Conservation (phyloP, 257 asterid species). For the Echites panduratus region DNA sequence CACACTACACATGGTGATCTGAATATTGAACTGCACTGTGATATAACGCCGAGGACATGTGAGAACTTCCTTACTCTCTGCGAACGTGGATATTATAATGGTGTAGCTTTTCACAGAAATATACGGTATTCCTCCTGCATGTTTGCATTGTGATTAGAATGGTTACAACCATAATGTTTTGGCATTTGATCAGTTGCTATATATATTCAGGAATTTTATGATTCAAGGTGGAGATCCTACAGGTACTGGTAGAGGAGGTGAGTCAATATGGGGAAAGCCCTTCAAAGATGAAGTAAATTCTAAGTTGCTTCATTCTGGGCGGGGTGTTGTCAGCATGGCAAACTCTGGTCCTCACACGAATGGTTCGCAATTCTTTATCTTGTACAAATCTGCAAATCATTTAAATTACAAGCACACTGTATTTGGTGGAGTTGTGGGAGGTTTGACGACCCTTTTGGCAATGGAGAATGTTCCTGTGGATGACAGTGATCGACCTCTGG, state of each 20-base stretch:
- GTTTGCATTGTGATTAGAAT: not conserved
- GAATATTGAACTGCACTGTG: slow-evolving; percentile 96
- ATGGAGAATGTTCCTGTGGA: slow-evolving; percentile 90
- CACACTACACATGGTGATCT: slow-evolving; percentile 95
- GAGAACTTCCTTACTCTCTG: slow-evolving; percentile 85
- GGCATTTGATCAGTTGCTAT: slow-evolving; percentile 14
- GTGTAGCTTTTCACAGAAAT: slow-evolving; percentile 81
- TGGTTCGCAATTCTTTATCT: slow-evolving; percentile 92
- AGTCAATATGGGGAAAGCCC: slow-evolving; percentile 92
- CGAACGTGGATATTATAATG: slow-evolving; percentile 86
- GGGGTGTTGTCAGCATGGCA: slow-evolving; percentile 99
- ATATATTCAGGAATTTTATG: slow-evolving; percentile 77
- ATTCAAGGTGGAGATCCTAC: slow-evolving; percentile 99
- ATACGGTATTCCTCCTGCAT: slow-evolving; percentile 50
- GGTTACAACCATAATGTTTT: slow-evolving; percentile 9
- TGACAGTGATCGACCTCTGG: slow-evolving; percentile 80
- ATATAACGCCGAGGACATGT: slow-evolving; percentile 83
- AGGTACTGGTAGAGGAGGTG: slow-evolving; percentile 93
- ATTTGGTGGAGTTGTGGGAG: slow-evolving; percentile 92
- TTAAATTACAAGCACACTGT: slow-evolving; percentile 88
- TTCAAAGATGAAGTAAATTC: slow-evolving; percentile 93
- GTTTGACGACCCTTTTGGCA: slow-evolving; percentile 69
- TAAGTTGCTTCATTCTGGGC: slow-evolving; percentile 86
- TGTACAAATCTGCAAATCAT: slow-evolving; percentile 96
- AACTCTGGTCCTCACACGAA: slow-evolving; percentile 93